A percentile compares a stretch with the other conserved stretches of the same genome.
These are phyloP conservation scores for Wickerhamiella domercqiae DNA, from an alignment of 805 yeast species.

Conservation along the genomic window DNA sequence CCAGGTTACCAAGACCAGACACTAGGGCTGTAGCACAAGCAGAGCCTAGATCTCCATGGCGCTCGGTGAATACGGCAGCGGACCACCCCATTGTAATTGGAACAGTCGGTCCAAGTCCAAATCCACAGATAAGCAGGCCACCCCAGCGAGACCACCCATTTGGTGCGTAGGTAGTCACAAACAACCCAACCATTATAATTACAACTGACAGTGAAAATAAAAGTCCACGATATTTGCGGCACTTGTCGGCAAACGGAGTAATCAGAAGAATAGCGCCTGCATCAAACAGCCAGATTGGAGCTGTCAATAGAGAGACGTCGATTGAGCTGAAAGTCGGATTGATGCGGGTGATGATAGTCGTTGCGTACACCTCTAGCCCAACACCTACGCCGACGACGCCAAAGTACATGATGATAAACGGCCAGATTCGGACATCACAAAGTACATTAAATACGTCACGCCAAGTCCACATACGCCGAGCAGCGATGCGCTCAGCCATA, in stretches of 20 bases:
- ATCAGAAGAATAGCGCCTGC: constrained; percentile 54
- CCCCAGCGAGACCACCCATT: constrained; percentile 66
- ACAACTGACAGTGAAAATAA: constrained; percentile 48
- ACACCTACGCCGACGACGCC: constrained; percentile 89
- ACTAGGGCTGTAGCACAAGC: constrained; percentile 75
- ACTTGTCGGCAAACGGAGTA: constrained; percentile 69
- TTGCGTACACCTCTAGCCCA: constrained; percentile 73
- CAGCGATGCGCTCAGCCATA: constrained; percentile 37
- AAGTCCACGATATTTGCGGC: constrained; percentile 40
- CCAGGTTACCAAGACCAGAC: constrained; percentile 75
- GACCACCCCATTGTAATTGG: constrained; percentile 79
- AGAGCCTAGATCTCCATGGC: constrained; percentile 70
- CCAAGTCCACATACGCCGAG: constrained; percentile 38
- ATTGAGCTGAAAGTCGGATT: constrained; percentile 51
- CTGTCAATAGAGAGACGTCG: constrained; percentile 57
- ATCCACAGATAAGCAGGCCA: constrained; percentile 69
- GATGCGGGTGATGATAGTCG: constrained; percentile 53
- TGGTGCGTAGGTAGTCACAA: constrained; percentile 61
- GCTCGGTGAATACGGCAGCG: constrained; percentile 53
- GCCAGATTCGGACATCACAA: constrained; percentile 59
- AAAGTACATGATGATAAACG: constrained; percentile 71
- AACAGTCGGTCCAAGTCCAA: constrained; percentile 82
- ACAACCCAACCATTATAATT: constrained; percentile 58
- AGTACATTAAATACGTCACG: constrained; percentile 41
- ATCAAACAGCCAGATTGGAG: constrained; percentile 86